Base-by-base conservation (phyloP, 306 rosid species). In the Cicer pinnatifidum region DNA sequence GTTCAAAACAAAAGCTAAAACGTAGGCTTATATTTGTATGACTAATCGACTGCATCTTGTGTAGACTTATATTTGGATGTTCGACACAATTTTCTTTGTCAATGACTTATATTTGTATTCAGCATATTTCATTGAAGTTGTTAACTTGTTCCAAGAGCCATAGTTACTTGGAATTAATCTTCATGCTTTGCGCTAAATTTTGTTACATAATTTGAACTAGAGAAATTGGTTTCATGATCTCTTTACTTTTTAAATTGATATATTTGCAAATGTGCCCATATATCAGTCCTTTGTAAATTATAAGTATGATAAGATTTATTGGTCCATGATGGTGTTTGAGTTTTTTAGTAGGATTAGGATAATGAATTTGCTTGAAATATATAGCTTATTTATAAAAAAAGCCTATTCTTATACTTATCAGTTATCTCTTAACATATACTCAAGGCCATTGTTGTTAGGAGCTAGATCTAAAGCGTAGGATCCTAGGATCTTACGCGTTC, bases 121-220 rank as follows among this genome's bases (percentile, higher is more conserved):
- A 46, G 19, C 2, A 16, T 60, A 63, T 23, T 46, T 72, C 8
- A 44, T 39, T 35, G 15, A 40, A 38, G 48, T 43, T 33, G 7
- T 13, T 56, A 41, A 9, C 50, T 53, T 38, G 67, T 65, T 51
- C 39, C 40, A 0, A 13, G 51, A 77, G 20, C 41, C 41, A 45
- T 17, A 16, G 61, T 45, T 33, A 51, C 44, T 47, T 59, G 51
- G 45, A 76, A 76, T 54, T 57, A 68, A 46, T 37, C 17, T 46
- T 11, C 41, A 37, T 67, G 33, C 40, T 69, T 57, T 76, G 52
- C 48, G 56, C 51, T 5, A 16, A 67, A 33, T 76, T n/a, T 67
- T 17, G 17, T 50, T 8, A 44, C n/a, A 17, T 52, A 53, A 63
- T 41, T 20, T 72, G 67, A 41, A 75, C 43, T 41, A 10, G 9